Conservation (phyloP, 495 filamentous ascomycete species). For the Penicillium coffeae region DNA sequence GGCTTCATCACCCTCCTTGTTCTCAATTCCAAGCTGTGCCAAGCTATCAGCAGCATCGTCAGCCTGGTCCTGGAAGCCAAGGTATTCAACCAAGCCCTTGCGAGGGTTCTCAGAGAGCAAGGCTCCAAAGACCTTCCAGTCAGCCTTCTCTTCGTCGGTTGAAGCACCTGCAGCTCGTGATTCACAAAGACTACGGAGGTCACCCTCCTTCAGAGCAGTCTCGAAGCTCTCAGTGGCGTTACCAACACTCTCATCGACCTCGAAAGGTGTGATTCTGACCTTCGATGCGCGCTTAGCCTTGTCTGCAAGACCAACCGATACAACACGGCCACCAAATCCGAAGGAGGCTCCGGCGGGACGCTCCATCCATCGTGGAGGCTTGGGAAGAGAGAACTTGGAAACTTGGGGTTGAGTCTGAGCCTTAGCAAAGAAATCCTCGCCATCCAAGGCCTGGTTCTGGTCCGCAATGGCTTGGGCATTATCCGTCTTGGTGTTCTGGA, state of each 20-base stretch:
- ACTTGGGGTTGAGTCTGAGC: conserved; percentile 88
- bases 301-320: conserved; percentile 65
- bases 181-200: conserved; percentile 76
- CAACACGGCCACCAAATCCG: conserved; percentile 91
- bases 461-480: conserved; percentile 47
- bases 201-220: conserved; percentile 69
- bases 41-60: conserved; percentile 48
- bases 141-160: conserved; percentile 86
- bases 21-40: conserved; percentile 40
- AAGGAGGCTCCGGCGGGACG: conserved; percentile 84
- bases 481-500: conserved; percentile 75
- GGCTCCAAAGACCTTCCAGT: conserved; percentile 93
- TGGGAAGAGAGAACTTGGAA: conserved; percentile 76
- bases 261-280: conserved; percentile 78
- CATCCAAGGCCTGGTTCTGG: conserved; percentile 70
- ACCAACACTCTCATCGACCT: conserved; percentile 81
- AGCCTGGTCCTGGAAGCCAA: conserved; percentile 71
- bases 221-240: conserved; percentile 84
- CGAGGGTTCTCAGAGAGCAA: conserved; percentile 76
- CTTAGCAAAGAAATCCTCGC: conserved; percentile 94
- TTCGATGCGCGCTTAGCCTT: conserved; percentile 66
- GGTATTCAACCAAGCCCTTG: conserved; percentile 75
- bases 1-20: conserved; percentile 39
- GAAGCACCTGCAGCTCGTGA: conserved; percentile 66
- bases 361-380: conserved; percentile 88